A percentile compares a stretch with the other conserved stretches of the same genome.
phyloP scores from a whole-genome alignment of 441 rosid genomes.

The Eutrema salsugineum region DNA sequence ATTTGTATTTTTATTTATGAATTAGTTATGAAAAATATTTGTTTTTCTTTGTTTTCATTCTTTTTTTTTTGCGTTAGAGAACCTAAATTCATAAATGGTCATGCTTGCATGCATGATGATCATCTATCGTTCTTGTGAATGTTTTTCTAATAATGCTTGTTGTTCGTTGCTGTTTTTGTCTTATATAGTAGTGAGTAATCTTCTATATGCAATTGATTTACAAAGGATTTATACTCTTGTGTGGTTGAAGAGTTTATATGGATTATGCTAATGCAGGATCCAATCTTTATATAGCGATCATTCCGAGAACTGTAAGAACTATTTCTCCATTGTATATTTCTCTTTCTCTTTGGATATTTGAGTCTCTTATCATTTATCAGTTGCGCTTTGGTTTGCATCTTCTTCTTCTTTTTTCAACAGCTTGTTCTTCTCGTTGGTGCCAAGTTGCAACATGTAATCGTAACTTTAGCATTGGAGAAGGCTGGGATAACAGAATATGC shows the following conservation, averaged over 20 bases:
- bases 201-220: slow-evolving; percentile 32
- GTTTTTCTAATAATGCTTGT: background rate
- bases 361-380: background rate
- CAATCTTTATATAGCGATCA: slow-evolving; percentile 87
- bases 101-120: background rate
- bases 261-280: slow-evolving; percentile 54
- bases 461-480: slow-evolving; percentile 58
- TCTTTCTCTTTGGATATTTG: background rate
- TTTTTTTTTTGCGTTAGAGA: background rate
- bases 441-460: slow-evolving; percentile 67
- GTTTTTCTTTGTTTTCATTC: too few species aligned
- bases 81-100: background rate
- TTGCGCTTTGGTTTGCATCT: background rate
- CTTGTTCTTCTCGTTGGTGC: slow-evolving; percentile 61
- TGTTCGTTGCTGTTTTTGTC: slow-evolving; percentile 61
- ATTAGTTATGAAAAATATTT: too few species aligned
- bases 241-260: background rate
- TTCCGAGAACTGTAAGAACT: slow-evolving; percentile 72
- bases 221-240: background rate
- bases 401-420: slow-evolving; percentile 28
- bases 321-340: background rate
- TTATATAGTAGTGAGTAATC: slow-evolving; percentile 72
- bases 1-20: too few species aligned
- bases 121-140: background rate
- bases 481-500: slow-evolving; percentile 45